A percentile compares a stretch with the other conserved stretches of the same genome.
phyloP scores from a whole-genome alignment of 768 basidiomycete species.

The Lentinula raphanica region DNA sequence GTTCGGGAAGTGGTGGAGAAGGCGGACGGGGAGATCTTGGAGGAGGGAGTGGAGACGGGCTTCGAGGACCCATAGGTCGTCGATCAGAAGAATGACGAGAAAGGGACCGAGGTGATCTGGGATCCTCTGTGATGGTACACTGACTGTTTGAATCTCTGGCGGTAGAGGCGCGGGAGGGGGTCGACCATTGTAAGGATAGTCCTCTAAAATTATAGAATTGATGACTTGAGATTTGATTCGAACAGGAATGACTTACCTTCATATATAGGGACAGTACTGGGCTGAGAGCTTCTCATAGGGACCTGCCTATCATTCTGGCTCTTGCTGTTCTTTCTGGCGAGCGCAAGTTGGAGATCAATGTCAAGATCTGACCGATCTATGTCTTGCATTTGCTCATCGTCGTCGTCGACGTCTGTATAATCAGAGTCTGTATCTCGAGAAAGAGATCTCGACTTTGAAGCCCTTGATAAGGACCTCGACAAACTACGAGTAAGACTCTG shows the following conservation, averaged over 20 bases:
- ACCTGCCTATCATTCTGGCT: slow-evolving; percentile 55
- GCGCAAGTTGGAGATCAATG: slow-evolving; percentile 68
- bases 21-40: slow-evolving; percentile 31
- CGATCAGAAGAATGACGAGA: slow-evolving; percentile 50
- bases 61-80: slow-evolving; percentile 69
- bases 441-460: slow-evolving; percentile 34
- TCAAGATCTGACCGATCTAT: slow-evolving; percentile 72
- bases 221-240: too few species aligned
- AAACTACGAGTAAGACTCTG: slow-evolving; percentile 30
- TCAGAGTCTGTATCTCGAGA: slow-evolving; percentile 37
- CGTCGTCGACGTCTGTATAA: slow-evolving; percentile 44
- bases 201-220: slow-evolving; percentile 37
- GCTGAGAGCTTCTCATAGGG: slow-evolving; percentile 36
- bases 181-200: slow-evolving; percentile 49
- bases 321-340: slow-evolving; percentile 81
- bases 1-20: slow-evolving; percentile 21
- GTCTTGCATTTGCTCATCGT: slow-evolving; percentile 35
- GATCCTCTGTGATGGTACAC: slow-evolving; percentile 37
- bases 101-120: slow-evolving; percentile 36
- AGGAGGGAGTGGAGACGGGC: slow-evolving; percentile 63
- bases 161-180: slow-evolving; percentile 50
- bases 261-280: slow-evolving; percentile 66
- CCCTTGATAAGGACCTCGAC: slow-evolving; percentile 27
- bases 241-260: too few species aligned
- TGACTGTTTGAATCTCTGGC: slow-evolving; percentile 32